phyloP scores from a whole-genome alignment of 306 rosid genomes.

The Pterocarpus macrocarpus region DNA sequence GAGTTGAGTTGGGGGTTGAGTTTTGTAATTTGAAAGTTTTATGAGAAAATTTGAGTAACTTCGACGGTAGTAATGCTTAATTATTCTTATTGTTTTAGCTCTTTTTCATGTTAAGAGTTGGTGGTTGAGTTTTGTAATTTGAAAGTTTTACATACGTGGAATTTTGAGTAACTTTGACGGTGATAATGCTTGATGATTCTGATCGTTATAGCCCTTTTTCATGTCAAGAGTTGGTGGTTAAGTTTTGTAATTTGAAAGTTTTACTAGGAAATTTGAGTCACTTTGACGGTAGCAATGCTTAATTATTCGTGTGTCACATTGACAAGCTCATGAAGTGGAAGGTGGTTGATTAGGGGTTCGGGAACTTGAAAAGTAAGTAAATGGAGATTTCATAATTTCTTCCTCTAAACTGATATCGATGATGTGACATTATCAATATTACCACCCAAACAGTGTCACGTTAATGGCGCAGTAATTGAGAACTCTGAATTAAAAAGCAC shows the following conservation, averaged over 20 bases:
- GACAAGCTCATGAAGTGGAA: slow-evolving; percentile 14
- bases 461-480: slow-evolving; percentile 30
- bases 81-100: not conserved
- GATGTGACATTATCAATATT: slow-evolving; percentile 50
- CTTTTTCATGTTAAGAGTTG: too few species aligned
- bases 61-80: not conserved
- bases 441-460: slow-evolving; percentile 18
- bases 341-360: slow-evolving; percentile 41
- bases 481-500: not conserved
- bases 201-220: too few species aligned
- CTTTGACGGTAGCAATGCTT: too few species aligned
- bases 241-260: too few species aligned
- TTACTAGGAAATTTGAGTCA: too few species aligned
- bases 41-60: not conserved
- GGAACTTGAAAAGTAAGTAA: slow-evolving; percentile 45
- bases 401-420: not conserved
- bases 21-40: slow-evolving; percentile 11
- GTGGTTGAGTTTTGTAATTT: too few species aligned
- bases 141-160: too few species aligned
- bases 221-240: too few species aligned
- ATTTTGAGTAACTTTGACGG: too few species aligned
- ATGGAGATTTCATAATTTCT: slow-evolving; percentile 29
- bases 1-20: not conserved
- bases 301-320: slow-evolving; percentile 7
- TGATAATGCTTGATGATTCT: too few species aligned